These are phyloP conservation scores for Mallotus repandus DNA, from an alignment of 441 rosid species.

Conservation along the genomic window DNA sequence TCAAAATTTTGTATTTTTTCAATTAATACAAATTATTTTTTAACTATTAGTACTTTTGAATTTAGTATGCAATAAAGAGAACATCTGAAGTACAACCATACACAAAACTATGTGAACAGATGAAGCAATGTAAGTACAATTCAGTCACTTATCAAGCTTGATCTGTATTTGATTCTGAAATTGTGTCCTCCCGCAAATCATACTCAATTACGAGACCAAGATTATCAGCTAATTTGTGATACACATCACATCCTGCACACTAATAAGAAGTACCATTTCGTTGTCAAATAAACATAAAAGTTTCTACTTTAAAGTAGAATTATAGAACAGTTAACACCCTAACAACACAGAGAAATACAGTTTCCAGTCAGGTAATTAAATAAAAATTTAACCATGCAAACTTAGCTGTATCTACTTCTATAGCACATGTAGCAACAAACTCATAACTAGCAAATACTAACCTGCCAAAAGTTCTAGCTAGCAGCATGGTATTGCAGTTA, in stretches of 20 bases:
- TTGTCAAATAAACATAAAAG: conserved; percentile 19
- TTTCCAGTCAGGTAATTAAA: neutral
- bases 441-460: neutral
- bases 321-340: conserved; percentile 8
- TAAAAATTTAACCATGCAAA: neutral
- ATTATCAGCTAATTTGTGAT: conserved; percentile 90
- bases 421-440: neutral
- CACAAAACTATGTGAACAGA: neutral
- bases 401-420: neutral
- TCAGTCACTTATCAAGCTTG: conserved; percentile 38
- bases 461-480: conserved; percentile 3
- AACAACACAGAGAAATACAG: conserved; percentile 9
- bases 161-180: conserved; percentile 40
- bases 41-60: conserved; percentile 11
- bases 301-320: neutral
- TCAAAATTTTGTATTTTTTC: conserved; percentile 31
- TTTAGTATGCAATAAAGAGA: conserved; percentile 17
- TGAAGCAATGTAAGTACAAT: conserved; percentile 7
- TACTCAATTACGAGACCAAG: conserved; percentile 82
- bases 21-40: conserved; percentile 17
- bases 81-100: conserved; percentile 17
- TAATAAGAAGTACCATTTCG: conserved; percentile 34
- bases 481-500: conserved; percentile 8
- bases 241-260: conserved; percentile 87
- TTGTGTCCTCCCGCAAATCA: conserved; percentile 56